A percentile compares a stretch with the other conserved stretches of the same genome.
Conservation (phyloP, 2,329 filamentous ascomycete species). For the Ceratocystiopsis minuta region DNA sequence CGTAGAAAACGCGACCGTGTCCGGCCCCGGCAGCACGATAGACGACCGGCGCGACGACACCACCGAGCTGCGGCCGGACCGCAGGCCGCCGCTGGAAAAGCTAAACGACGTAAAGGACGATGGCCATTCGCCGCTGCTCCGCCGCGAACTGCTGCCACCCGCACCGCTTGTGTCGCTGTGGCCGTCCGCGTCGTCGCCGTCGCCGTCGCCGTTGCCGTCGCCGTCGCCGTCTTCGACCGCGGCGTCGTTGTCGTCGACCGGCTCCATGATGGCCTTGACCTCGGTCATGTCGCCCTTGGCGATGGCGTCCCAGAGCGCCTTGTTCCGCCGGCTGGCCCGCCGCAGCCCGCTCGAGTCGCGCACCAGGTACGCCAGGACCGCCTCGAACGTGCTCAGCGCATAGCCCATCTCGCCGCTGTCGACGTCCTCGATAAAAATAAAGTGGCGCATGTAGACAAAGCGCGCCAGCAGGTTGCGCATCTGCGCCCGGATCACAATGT, state of each 20-base stretch:
- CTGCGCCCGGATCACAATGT: conserved; percentile 83
- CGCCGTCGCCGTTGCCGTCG: conserved; percentile 14
- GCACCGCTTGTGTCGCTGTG: conserved; percentile 2
- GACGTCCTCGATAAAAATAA: conserved; percentile 95
- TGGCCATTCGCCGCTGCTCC: conserved; percentile 23
- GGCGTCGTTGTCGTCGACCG: conserved; percentile 36
- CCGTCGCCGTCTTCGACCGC: conserved; percentile 26
- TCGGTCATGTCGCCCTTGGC: conserved; percentile 59
- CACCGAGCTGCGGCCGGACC: conserved; percentile 1
- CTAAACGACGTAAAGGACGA: conserved; percentile 27
- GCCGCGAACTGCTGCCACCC: conserved; percentile 1
- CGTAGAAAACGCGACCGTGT: conserved; percentile 32
- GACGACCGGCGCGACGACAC: conserved; percentile 25
- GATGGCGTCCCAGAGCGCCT: conserved; percentile 71
- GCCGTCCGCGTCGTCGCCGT: conserved; percentile 8
- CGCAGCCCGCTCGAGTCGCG: conserved; percentile 67
- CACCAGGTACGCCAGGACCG: conserved; percentile 73
- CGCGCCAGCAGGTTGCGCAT: conserved; percentile 76
- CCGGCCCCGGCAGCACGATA: conserved; percentile 22
- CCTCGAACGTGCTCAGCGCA: conserved; percentile 87
- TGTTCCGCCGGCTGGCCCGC: conserved; percentile 72
- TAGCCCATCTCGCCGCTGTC: conserved; percentile 94
- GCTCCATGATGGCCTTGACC: conserved; percentile 65
- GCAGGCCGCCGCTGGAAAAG: conserved; percentile 21
- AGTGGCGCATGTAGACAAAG: conserved; percentile 87